Evolutionary conservation across 116 monocot genomes (phyloP), one percentile per base, ranked within the genome.

Genomic region (Thalassia testudinum): DNA sequence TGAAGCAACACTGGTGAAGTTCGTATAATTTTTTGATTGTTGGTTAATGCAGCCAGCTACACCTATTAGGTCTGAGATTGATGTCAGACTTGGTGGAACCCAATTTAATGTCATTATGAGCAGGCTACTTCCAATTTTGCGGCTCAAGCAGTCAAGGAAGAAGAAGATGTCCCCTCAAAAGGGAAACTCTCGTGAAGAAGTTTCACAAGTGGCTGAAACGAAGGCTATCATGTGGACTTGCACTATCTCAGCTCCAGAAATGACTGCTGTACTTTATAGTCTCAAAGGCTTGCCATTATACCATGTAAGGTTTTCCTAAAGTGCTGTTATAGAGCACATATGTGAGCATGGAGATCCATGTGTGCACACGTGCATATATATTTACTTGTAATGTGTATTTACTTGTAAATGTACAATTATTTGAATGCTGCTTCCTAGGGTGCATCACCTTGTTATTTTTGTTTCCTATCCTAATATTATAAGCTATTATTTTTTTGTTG

Each of bases 21-120:
- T 34, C 10, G 3, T 5, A 16, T 45, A 45, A n/a, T 45, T 45
- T 45, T 4, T n/a, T 45, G 45, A 4, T 45, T 5, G 7, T n/a
- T 45, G 45, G 4, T 45, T 58, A 29, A 63, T 51, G 56, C 70
- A 95, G 90, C 62, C 63, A 16, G 59, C 59, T 71, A 57, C 63
- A 58, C 86, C 90, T 50, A 62, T 90, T 66, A 82, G 99, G 71
- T 67, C 75, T 60, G 99, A 90, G 66, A 63, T 90, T 43, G 99
- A 99, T 73, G 73, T 86, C 40, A 99, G 86, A 70, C 99, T 99
- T 73, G 99, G 99, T 57, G 99, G 90, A 19, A 90, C 86, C 2
- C 90, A 83, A 54, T 90, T 85, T 66, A 99, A 86, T 29, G 44
- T 99, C 43, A 65, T 82, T 63, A 19, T 78, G 50, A 82, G 57